Evolutionary conservation across 176 grass and related monocot species (phyloP), one percentile per base, ranked within the genome.

Genomic region (Pontederia paniculata): DNA sequence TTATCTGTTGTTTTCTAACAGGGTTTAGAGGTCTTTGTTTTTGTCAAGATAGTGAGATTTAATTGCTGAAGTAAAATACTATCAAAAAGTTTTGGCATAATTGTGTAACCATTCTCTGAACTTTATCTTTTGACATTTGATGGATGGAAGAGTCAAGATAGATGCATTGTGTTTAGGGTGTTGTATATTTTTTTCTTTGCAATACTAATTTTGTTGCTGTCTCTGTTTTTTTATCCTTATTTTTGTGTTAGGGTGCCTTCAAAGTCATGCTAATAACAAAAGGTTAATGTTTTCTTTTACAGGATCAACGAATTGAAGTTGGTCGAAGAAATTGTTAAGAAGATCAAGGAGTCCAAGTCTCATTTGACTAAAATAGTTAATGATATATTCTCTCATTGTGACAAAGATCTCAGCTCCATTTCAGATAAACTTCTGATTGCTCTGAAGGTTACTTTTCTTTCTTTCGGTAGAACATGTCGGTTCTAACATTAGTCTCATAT

Each of bases 241-340:
- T 37, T 37, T 37, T 37, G 28, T 37, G 28, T 37, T 37, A 37
- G 7, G 28, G 0, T 37, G 43, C 21, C 19, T 74, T 80, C 48
- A 17, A 46, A 25, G 41, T 62, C 55, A 20, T 56, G 23, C 14
- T 80, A 9, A 8, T 60, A 61, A 54, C 49, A 13, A 13, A 15
- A 50, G 71, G 17, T 55, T 74, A 23, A 50, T 65, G 19, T 64
- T 68, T 22, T 70, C 31, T 21, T 43, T 70, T 60, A 62, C 60
- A 95, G 90, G 77, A 65, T 95, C 17, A 62, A 88, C 47, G 90
- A 89, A 61, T 76, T 95, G 74, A 57, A 76, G 80, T 83, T 95
- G 65, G 60, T 83, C 42, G 73, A 89, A 76, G 82, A 75, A 72
- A 78, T 95, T 73, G 71, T 83, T 31, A 53, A 88, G 41, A 77